A percentile compares a stretch with the other conserved stretches of the same genome.
These are phyloP conservation scores for Candida stauntonica DNA, from an alignment of 805 yeast genomes.

Conservation along the genomic window DNA sequence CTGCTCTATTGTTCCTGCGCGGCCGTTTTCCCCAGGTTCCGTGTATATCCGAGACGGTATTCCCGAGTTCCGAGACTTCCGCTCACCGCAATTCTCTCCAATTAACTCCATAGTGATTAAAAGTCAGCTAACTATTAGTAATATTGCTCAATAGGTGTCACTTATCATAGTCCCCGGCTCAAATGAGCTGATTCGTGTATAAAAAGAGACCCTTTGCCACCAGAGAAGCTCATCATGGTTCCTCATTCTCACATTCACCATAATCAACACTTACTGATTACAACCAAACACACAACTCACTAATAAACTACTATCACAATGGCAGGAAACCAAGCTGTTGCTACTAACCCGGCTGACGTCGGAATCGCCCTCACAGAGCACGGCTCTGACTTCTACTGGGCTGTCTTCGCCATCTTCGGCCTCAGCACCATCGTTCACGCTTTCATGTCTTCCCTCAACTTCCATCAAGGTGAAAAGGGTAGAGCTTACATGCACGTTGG, in stretches of 20 bases:
- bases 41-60: too few species aligned
- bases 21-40: neutral
- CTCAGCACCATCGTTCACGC: constrained; percentile 31
- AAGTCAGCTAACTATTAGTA: too few species aligned
- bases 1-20: neutral
- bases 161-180: too few species aligned
- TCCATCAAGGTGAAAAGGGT: constrained; percentile 21
- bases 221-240: too few species aligned
- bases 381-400: constrained; percentile 70
- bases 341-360: constrained; percentile 27
- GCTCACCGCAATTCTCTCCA: neutral
- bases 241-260: too few species aligned
- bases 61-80: neutral
- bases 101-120: too few species aligned
- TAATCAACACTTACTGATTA: too few species aligned
- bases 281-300: neutral
- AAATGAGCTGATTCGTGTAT: too few species aligned
- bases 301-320: constrained; percentile 2
- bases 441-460: constrained; percentile 21
- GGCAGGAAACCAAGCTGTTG: constrained; percentile 24
- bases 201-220: too few species aligned
- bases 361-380: constrained; percentile 50
- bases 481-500: constrained; percentile 33
- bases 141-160: too few species aligned
- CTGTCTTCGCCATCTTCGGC: constrained; percentile 48